A percentile compares a stretch with the other conserved stretches of the same genome.
Conservation (phyloP, 345 rosid genomes). For the Salix caprea region DNA sequence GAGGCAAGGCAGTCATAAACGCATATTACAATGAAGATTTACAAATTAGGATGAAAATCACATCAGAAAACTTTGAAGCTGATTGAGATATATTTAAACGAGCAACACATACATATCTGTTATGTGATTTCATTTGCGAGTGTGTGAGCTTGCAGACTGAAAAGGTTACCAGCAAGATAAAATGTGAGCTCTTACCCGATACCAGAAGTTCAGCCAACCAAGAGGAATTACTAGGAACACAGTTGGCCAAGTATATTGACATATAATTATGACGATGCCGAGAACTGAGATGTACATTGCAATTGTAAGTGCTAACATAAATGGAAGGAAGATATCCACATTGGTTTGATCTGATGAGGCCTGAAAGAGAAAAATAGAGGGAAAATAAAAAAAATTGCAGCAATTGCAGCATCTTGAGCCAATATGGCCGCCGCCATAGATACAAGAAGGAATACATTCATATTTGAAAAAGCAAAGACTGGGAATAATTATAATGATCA, state of each 20-base stretch:
- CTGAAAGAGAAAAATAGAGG: slow-evolving; percentile 30
- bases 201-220: slow-evolving; percentile 85
- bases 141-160: not conserved
- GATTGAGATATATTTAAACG: not conserved
- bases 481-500: not conserved
- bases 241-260: slow-evolving; percentile 96
- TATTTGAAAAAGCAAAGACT: not conserved
- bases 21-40: not conserved
- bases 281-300: slow-evolving; percentile 67
- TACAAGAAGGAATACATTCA: not conserved
- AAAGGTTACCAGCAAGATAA: not conserved
- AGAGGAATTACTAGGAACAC: slow-evolving; percentile 75
- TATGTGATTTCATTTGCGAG: not conserved
- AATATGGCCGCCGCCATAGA: not conserved
- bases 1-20: not conserved
- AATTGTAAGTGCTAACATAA: slow-evolving; percentile 45
- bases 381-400: not conserved
- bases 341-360: slow-evolving; percentile 87
- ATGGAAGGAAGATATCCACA: slow-evolving; percentile 71
- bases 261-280: slow-evolving; percentile 77
- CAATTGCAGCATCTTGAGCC: slow-evolving; percentile 9
- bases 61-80: not conserved
- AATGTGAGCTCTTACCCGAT: slow-evolving; percentile 54
- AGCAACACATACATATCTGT: not conserved
- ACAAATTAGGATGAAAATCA: not conserved